phyloP scores from a whole-genome alignment of 805 yeast genomes.

The Peterozyma toletana region DNA sequence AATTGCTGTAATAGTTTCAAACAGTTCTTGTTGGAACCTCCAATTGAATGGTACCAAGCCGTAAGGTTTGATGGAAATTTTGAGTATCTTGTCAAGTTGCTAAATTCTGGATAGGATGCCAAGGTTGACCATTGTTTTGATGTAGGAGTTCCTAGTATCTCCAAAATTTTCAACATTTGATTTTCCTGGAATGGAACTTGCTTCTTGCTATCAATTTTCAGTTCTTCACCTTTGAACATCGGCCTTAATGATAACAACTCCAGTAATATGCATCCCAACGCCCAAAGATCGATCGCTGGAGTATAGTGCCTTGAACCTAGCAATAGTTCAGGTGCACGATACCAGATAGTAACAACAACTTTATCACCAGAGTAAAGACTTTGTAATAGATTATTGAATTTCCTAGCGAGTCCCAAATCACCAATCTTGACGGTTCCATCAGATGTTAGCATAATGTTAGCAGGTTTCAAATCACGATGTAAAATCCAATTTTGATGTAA shows the following conservation, averaged over 20 bases:
- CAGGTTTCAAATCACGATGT: conserved; percentile 95
- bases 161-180: conserved; percentile 85
- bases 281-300: conserved; percentile 92
- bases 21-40: conserved; percentile 67
- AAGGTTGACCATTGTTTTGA: conserved; percentile 74
- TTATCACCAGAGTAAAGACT: conserved; percentile 87
- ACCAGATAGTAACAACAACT: conserved; percentile 96
- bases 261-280: conserved; percentile 91
- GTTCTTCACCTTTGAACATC: conserved; percentile 95
- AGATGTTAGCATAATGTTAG: conserved; percentile 91
- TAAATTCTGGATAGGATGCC: conserved; percentile 78
- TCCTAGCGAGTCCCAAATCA: conserved; percentile 86
- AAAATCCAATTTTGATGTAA: conserved; percentile 94
- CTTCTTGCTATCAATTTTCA: conserved; percentile 89
- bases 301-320: conserved; percentile 92
- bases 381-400: conserved; percentile 81
- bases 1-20: conserved; percentile 55
- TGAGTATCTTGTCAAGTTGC: conserved; percentile 49
- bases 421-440: conserved; percentile 93
- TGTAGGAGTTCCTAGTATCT: conserved; percentile 88
- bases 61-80: conserved; percentile 63
- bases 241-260: conserved; percentile 87
- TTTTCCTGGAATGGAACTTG: conserved; percentile 91
- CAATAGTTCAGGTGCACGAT: conserved; percentile 85
- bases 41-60: conserved; percentile 82